These are phyloP conservation scores for Leptographium procerum DNA, from an alignment of 2,329 filamentous ascomycete genomes.

Conservation along the genomic window DNA sequence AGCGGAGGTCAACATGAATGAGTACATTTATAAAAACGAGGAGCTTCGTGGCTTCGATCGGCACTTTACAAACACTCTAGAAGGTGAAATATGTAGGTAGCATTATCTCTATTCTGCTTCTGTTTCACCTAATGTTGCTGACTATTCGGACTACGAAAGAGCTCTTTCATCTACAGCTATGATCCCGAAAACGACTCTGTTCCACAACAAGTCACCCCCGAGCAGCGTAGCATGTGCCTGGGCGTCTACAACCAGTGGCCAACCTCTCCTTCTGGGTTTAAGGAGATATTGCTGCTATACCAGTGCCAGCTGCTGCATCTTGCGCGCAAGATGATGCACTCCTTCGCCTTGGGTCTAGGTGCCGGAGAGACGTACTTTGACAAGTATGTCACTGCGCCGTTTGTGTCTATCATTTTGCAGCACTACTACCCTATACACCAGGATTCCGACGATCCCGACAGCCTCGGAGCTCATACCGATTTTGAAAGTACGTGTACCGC, in stretches of 20 bases:
- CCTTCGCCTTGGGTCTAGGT: slow-evolving; percentile 5
- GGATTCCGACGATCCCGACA: slow-evolving; percentile 3
- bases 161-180: slow-evolving; percentile 11
- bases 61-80: slow-evolving; percentile 1
- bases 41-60: slow-evolving; percentile 6
- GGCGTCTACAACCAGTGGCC: slow-evolving; percentile 7
- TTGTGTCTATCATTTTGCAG: slow-evolving; percentile 8
- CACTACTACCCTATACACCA: slow-evolving; percentile 5
- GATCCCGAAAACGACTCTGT: slow-evolving; percentile 9
- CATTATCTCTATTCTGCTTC: neutral
- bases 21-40: slow-evolving; percentile 7
- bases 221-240: slow-evolving; percentile 5
- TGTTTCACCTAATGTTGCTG: neutral
- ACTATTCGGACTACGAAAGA: slow-evolving; percentile 5
- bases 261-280: neutral
- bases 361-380: slow-evolving; percentile 8
- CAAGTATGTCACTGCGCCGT: slow-evolving; percentile 3
- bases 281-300: slow-evolving; percentile 1
- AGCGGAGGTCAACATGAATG: slow-evolving; percentile 20
- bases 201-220: slow-evolving; percentile 2
- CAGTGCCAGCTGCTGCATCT: slow-evolving; percentile 4
- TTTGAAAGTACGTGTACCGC: slow-evolving; percentile 4
- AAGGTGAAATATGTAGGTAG: neutral
- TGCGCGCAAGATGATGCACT: slow-evolving; percentile 4
- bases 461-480: slow-evolving; percentile 9